These are phyloP conservation scores for Chalciporus sp. DNA, from an alignment of 1,284 basidiomycete genomes.

Conservation along the genomic window DNA sequence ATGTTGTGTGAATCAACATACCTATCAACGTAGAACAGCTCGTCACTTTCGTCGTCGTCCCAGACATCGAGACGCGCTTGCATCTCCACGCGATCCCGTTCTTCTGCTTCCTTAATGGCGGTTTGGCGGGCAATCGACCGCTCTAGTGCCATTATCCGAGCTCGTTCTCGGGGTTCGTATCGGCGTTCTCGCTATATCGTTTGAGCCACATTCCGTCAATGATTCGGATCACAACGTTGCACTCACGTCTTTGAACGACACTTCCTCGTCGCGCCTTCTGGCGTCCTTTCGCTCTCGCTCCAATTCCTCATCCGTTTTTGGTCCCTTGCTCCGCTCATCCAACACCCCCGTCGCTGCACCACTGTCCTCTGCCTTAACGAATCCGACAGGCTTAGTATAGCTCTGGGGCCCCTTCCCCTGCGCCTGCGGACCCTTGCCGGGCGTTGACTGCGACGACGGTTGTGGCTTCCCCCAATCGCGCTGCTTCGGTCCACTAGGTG, in stretches of 20 bases:
- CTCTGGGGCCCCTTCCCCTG: constrained; percentile 71
- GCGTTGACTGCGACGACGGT: constrained; percentile 40
- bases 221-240: no score
- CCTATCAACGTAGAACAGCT: constrained; percentile 85
- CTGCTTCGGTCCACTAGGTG: constrained; percentile 71
- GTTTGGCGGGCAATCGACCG: constrained; percentile 73
- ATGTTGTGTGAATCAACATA: constrained; percentile 33
- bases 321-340: constrained; percentile 42
- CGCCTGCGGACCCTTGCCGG: constrained; percentile 43
- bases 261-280: constrained; percentile 74
- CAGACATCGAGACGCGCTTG: constrained; percentile 74
- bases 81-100: constrained; percentile 72
- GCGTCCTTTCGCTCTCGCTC: constrained; percentile 78
- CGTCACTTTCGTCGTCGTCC: constrained; percentile 91
- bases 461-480: constrained; percentile 76
- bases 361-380: constrained; percentile 69
- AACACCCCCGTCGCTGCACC: constrained; percentile 31
- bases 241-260: constrained; percentile 83
- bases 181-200: constrained; percentile 65
- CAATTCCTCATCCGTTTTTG: constrained; percentile 84
- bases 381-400: constrained; percentile 77
- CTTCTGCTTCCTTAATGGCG: constrained; percentile 73
- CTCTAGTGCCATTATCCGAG: constrained; percentile 73
- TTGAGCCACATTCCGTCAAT: background rate
- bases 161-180: constrained; percentile 60